These are phyloP conservation scores for Fusarium mangiferae DNA, from an alignment of 2,329 filamentous ascomycete genomes.

Conservation along the genomic window DNA sequence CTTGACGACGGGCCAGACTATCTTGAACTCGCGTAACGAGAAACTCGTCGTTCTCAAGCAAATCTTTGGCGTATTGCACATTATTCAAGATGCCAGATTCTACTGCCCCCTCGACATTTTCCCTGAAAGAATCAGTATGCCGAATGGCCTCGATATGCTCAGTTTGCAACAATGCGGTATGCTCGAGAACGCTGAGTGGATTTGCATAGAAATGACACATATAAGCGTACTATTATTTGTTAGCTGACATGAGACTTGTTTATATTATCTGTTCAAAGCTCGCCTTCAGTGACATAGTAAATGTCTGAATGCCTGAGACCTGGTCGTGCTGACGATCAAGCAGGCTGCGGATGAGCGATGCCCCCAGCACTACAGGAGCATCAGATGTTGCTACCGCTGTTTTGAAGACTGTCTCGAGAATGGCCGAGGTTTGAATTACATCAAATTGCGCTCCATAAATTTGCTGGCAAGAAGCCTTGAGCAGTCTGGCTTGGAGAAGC, in stretches of 20 bases:
- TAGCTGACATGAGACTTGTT: not conserved
- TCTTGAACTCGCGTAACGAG: constrained; percentile 58
- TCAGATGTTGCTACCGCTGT: constrained; percentile 69
- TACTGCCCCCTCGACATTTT: constrained; percentile 60
- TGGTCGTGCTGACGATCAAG: constrained; percentile 81
- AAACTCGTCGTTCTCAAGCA: constrained; percentile 70
- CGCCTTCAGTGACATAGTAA: constrained; percentile 76
- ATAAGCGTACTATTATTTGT: constrained; percentile 72
- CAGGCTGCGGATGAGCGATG: constrained; percentile 69
- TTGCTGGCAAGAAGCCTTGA: constrained; percentile 73
- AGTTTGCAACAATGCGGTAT: constrained; percentile 56
- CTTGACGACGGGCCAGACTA: constrained; percentile 46
- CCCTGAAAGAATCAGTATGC: constrained; percentile 74
- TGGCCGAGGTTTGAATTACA: constrained; percentile 76
- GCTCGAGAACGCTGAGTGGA: constrained; percentile 72
- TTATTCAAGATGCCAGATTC: constrained; percentile 54
- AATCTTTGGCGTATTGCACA: constrained; percentile 55
- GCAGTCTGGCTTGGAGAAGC: constrained; percentile 78
- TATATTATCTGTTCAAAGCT: constrained; percentile 3
- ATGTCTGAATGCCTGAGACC: constrained; percentile 78
- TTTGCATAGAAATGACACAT: constrained; percentile 90
- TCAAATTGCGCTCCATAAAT: constrained; percentile 80
- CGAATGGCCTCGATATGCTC: constrained; percentile 76
- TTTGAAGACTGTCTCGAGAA: constrained; percentile 78
- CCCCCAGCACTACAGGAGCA: constrained; percentile 70